Evolutionary conservation across 768 basidiomycete species (phyloP).

Genomic region (Lentinula boryana): DNA sequence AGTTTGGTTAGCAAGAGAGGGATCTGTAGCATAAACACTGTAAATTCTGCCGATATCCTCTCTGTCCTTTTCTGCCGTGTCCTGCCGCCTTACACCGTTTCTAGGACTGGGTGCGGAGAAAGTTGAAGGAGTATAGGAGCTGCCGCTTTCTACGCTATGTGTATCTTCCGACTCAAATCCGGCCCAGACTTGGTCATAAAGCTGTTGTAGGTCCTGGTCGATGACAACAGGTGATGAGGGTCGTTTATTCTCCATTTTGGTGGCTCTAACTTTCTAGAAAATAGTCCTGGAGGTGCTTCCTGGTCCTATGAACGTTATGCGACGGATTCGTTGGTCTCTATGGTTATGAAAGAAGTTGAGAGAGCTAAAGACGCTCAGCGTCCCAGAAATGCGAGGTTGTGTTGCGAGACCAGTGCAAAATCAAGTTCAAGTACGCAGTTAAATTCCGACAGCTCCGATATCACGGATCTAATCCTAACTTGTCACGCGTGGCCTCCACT

Average conservation of each 20-base stretch:
- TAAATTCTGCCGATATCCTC: not conserved
- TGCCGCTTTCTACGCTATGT: conserved; percentile 15
- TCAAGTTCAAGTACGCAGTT: not conserved
- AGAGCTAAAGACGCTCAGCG: not conserved
- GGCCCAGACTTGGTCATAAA: conserved; percentile 16
- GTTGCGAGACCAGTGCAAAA: not conserved
- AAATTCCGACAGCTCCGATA: not conserved
- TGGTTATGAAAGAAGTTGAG: not conserved
- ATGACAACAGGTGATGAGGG: not conserved
- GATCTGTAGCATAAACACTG: not conserved
- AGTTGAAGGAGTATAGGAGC: not conserved
- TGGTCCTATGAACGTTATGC: too few relatives aligned
- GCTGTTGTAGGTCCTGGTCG: conserved; percentile 14
- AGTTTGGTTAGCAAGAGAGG: not conserved
- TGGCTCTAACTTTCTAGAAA: not conserved
- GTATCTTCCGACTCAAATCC: conserved; percentile 13
- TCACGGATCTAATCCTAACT: not conserved
- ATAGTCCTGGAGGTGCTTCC: too few relatives aligned
- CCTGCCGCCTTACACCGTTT: not conserved
- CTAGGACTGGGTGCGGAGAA: not conserved
- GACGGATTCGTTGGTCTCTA: too few relatives aligned
- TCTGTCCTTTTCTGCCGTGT: not conserved
- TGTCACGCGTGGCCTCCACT: not conserved
- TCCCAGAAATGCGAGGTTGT: not conserved
- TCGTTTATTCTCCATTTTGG: not conserved